A percentile compares a stretch with the other conserved stretches of the same genome.
Evolutionary conservation across 2,329 filamentous ascomycete genomes (phyloP).

Genomic region (Alternaria arborescens): DNA sequence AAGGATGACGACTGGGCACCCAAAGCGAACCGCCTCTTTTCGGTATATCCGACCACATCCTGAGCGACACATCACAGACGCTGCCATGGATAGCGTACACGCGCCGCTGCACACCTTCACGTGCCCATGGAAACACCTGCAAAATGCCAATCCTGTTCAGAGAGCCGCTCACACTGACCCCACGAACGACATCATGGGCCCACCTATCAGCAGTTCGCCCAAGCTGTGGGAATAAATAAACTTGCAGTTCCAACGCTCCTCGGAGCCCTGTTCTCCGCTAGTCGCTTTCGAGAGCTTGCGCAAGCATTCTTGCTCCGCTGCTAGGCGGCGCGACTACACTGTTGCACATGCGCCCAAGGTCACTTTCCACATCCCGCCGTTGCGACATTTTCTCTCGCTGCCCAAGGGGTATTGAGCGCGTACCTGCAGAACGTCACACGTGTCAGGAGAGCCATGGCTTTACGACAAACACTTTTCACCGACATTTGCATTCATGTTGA

Average conservation of each 20-base stretch:
- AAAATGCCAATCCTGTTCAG: constrained; percentile 3
- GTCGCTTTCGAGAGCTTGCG: not conserved
- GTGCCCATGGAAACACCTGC: not conserved
- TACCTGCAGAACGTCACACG: constrained; percentile 5
- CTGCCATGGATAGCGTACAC: constrained; percentile 1
- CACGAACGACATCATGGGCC: constrained; percentile 19
- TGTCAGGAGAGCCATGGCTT: not conserved
- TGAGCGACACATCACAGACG: constrained; percentile 1
- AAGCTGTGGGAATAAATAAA: constrained; percentile 1
- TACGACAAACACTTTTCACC: constrained; percentile 1
- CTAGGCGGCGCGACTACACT: not conserved
- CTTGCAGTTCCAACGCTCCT: constrained; percentile 1
- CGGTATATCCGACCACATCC: not conserved
- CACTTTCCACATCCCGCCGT: constrained; percentile 1
- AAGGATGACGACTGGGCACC: constrained; percentile 21
- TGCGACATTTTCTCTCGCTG: constrained; percentile 8
- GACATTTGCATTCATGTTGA: constrained; percentile 10
- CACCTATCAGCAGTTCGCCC: constrained; percentile 12
- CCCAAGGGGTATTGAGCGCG: constrained; percentile 7
- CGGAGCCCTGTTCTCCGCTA: constrained; percentile 4
- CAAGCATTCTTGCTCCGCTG: constrained; percentile 3
- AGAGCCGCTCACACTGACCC: constrained; percentile 9
- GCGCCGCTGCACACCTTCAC: not conserved
- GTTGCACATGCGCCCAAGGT: not conserved
- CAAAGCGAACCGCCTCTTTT: constrained; percentile 6